Conservation (phyloP, 129 eudicot species). For the Flaveria bidentis region DNA sequence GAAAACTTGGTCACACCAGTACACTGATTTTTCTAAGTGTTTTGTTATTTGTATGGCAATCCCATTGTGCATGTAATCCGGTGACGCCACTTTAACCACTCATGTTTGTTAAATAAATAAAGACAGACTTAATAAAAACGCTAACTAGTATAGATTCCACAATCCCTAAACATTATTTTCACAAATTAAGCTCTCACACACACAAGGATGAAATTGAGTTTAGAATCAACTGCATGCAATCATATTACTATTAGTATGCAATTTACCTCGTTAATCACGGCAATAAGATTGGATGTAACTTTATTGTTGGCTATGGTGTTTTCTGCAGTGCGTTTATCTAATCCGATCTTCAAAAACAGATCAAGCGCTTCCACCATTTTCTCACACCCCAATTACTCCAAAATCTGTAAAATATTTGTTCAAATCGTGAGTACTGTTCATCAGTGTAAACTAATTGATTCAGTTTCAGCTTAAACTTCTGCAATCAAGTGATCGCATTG, state of each 20-base stretch:
- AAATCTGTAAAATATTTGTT: conserved; percentile 4
- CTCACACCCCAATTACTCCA: not conserved
- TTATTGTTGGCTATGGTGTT: conserved; percentile 61
- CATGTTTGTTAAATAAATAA: not conserved
- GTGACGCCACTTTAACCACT: not conserved
- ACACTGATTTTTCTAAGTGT: not conserved
- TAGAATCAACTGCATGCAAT: conserved; percentile 24
- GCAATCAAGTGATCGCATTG: not conserved
- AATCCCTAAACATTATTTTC: not conserved
- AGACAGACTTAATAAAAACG: not conserved
- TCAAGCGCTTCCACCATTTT: conserved; percentile 46
- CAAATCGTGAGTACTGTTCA: not conserved
- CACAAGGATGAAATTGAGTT: not conserved
- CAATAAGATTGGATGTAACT: conserved; percentile 65
- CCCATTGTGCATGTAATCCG: not conserved
- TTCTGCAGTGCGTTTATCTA: conserved; percentile 36
- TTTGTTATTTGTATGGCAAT: not conserved
- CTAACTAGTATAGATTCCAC: not conserved
- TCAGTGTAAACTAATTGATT: not conserved
- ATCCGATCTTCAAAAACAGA: conserved; percentile 65
- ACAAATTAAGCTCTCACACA: not conserved
- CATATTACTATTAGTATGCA: not conserved
- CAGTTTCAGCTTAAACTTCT: not conserved
- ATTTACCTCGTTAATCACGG: conserved; percentile 80
- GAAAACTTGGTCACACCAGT: not conserved